phyloP scores from a whole-genome alignment of 2,329 filamentous ascomycete genomes.

The Cercospora beticola region DNA sequence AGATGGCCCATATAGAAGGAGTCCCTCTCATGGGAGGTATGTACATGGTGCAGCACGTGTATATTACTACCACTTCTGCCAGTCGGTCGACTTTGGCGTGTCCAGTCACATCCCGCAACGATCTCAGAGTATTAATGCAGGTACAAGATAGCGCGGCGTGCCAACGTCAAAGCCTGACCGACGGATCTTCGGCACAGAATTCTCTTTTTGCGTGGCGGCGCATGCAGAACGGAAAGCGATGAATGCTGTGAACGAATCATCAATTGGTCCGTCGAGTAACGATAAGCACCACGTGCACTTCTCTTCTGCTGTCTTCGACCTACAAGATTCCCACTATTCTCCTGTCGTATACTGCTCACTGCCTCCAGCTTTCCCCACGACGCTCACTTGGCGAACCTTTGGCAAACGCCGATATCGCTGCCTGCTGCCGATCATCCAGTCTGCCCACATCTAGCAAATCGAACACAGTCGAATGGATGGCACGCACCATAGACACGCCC shows the following conservation, averaged over 20 bases:
- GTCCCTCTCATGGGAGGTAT: slow-evolving; percentile 19
- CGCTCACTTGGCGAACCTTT: slow-evolving; percentile 1
- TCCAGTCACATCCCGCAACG: background rate
- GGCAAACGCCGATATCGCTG: slow-evolving; percentile 17
- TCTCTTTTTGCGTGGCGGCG: slow-evolving; percentile 5
- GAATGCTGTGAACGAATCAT: slow-evolving; percentile 7
- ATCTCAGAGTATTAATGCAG: slow-evolving; percentile 8
- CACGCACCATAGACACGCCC: slow-evolving; percentile 7
- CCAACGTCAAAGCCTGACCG: background rate
- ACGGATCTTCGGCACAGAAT: slow-evolving; percentile 16
- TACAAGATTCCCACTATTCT: background rate
- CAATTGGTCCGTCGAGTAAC: background rate
- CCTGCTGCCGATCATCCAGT: slow-evolving; percentile 6
- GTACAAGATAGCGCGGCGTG: slow-evolving; percentile 5
- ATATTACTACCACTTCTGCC: slow-evolving; percentile 8
- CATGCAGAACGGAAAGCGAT: background rate
- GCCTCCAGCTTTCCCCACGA: background rate
- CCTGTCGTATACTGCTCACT: background rate
- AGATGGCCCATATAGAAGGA: slow-evolving; percentile 4
- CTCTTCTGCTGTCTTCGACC: background rate
- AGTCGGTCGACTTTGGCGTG: slow-evolving; percentile 5
- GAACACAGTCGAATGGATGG: slow-evolving; percentile 18
- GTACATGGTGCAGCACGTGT: slow-evolving; percentile 23
- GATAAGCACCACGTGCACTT: background rate
- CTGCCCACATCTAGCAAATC: background rate